Evolutionary conservation across 495 filamentous ascomycete species (phyloP).

Genomic region (Neurospora discreta): DNA sequence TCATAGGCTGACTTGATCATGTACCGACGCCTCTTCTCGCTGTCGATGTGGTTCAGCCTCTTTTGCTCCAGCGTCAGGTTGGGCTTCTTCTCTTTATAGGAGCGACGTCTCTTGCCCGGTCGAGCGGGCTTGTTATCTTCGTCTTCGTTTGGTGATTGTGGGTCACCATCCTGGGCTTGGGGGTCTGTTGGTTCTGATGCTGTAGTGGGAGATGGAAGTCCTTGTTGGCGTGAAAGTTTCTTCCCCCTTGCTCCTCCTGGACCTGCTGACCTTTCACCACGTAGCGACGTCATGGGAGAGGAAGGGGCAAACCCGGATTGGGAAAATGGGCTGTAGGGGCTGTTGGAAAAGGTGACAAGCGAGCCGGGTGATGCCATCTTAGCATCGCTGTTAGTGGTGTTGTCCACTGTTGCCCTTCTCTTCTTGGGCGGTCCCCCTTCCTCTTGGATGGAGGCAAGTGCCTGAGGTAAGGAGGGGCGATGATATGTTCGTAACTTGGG

Average conservation of each 20-base stretch:
- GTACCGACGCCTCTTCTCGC: constrained; percentile 76
- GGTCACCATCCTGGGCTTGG: not conserved
- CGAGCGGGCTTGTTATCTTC: not conserved
- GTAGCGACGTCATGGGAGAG: not conserved
- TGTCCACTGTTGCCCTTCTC: not conserved
- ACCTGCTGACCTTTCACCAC: not conserved
- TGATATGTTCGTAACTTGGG: not conserved
- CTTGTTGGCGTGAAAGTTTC: not conserved
- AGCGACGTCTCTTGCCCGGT: not conserved
- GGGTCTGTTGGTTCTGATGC: not conserved
- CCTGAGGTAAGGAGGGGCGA: not conserved
- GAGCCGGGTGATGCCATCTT: not conserved
- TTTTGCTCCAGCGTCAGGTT: constrained; percentile 75
- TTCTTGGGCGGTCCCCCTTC: not conserved
- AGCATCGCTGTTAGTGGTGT: not conserved
- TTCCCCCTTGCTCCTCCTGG: not conserved
- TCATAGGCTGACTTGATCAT: constrained; percentile 70
- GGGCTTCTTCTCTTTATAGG: constrained; percentile 45
- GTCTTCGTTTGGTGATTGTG: not conserved
- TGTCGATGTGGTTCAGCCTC: constrained; percentile 76
- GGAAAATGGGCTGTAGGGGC: not conserved
- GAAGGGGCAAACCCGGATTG: not conserved
- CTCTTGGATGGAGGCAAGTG: not conserved
- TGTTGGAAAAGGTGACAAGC: not conserved
- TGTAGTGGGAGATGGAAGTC: not conserved